Base-by-base conservation (phyloP, 768 basidiomycete genomes). In the Lanmaoa rubissima region DNA sequence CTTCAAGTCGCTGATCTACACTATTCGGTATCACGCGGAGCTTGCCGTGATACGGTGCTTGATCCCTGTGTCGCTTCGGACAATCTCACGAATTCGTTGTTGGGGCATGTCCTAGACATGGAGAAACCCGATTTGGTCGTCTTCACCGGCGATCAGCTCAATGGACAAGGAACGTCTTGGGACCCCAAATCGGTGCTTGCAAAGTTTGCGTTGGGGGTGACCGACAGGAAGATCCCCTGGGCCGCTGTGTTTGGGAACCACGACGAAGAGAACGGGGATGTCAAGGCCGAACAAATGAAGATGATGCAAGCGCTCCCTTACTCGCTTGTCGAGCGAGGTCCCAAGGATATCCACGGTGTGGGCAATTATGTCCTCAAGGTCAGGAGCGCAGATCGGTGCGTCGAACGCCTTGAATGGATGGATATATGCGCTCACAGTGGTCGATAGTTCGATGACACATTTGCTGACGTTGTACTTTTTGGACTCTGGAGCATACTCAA, bases 231-330 rank as follows among this genome's bases (percentile, higher is more conserved):
- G 21, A 88, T 96, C 38, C 90, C 95, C 0, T 99, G 95, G 95
- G 84, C 92, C 4, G 88, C 86, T 0, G 81, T 98, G 3, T 95
- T 98, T 70, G 96, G 96, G 1, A 98, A 99, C 66, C 96, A 99
- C 70, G 96, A 98, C 62, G 82, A 84, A 43, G 89, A 94, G 57
- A 79, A 84, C 48, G 88, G 87, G 14, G 62, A 78, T 62, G 56
- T 74, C 31, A 84, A 86, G 60, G 82, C 79, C 32, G 79, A 84
- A 17, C 92, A 95, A 65, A 67, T 92, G 57, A 75, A 76, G 58
- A 72, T 87, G 63, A 82, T 94, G 83, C 85, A 88, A 67, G 80
- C 76, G 1, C 76, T 98, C 55, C 96, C 96, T 0, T 97, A 94
- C 67, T 94, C 87, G 51, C 73, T 98, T 5, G 85, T 92, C 7